Evolutionary conservation across 768 basidiomycete species (phyloP).

Genomic region (Suillus decipiens): DNA sequence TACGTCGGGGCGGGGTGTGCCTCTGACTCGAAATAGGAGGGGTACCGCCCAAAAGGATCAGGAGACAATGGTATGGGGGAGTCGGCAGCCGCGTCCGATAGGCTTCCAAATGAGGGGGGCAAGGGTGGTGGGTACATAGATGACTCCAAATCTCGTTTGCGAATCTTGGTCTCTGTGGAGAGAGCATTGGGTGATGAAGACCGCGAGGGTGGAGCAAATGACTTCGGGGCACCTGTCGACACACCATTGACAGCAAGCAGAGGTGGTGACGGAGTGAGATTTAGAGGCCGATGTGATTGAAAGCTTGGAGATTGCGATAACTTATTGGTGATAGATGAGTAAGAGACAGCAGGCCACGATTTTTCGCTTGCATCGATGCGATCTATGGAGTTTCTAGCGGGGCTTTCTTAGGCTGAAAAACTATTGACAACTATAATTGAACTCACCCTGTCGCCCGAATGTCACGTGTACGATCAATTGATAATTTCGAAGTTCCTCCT

Average conservation of each 20-base stretch:
- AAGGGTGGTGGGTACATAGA: constrained; percentile 45
- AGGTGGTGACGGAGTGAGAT: constrained; percentile 55
- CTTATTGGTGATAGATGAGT: constrained; percentile 32
- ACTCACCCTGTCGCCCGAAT: constrained; percentile 2
- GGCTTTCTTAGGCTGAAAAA: neutral
- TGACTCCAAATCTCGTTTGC: constrained; percentile 55
- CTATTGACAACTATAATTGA: neutral
- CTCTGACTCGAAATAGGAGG: constrained; percentile 48
- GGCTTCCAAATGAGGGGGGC: constrained; percentile 29
- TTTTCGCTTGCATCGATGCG: constrained; percentile 20
- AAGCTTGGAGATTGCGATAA: constrained; percentile 17
- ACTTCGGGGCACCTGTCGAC: constrained; percentile 59
- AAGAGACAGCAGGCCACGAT: constrained; percentile 49
- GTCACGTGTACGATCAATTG: neutral
- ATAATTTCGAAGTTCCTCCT: constrained; percentile 8
- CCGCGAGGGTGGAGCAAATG: constrained; percentile 33
- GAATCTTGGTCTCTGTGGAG: constrained; percentile 48
- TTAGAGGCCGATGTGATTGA: constrained; percentile 17
- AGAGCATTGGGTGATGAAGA: constrained; percentile 21
- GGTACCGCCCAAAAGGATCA: constrained; percentile 77
- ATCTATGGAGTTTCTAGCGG: neutral
- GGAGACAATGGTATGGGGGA: constrained; percentile 82
- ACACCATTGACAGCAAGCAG: constrained; percentile 69
- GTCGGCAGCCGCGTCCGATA: constrained; percentile 30
- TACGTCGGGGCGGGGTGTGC: constrained; percentile 36